Evolutionary conservation across 768 basidiomycete species (phyloP).

Genomic region (Suillus brevipes): DNA sequence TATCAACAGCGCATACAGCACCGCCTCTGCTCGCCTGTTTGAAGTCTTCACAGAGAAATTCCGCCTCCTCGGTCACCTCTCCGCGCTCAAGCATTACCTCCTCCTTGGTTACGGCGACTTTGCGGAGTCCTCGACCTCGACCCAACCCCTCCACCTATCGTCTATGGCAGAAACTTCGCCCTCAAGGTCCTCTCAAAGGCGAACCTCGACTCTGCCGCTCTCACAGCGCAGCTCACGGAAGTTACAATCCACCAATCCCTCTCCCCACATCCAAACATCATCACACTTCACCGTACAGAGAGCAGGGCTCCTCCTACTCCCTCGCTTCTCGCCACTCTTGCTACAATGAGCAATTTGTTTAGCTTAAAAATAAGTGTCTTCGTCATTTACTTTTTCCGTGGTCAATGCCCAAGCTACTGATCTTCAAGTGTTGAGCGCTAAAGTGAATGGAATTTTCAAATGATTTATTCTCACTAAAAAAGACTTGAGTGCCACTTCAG

Average conservation of each 20-base stretch:
- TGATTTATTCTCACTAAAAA: neutral
- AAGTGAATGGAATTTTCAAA: neutral
- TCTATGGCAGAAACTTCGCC: conserved; percentile 82
- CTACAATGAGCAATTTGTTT: conserved; percentile 49
- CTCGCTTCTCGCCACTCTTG: conserved; percentile 82
- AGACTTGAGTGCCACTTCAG: neutral
- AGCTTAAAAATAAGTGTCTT: neutral
- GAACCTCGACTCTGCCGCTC: conserved; percentile 84
- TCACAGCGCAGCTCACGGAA: conserved; percentile 90
- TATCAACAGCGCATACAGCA: too few relatives aligned
- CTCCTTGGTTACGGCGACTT: conserved; percentile 95
- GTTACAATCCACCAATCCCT: conserved; percentile 95
- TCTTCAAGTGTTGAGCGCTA: neutral
- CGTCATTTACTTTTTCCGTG: neutral
- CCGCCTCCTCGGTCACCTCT: conserved; percentile 84
- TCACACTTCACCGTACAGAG: conserved; percentile 81
- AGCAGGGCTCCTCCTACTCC: conserved; percentile 85
- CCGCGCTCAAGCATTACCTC: conserved; percentile 88
- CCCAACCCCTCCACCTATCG: conserved; percentile 36
- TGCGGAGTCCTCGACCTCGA: conserved; percentile 73
- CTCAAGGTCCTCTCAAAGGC: conserved; percentile 96
- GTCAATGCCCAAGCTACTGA: neutral
- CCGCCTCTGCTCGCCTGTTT: too few relatives aligned
- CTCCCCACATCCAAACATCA: conserved; percentile 88
- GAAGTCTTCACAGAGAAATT: conserved; percentile 99